These are phyloP conservation scores for Eucalyptus lansdowneana DNA, from an alignment of 345 rosid genomes.

Conservation along the genomic window DNA sequence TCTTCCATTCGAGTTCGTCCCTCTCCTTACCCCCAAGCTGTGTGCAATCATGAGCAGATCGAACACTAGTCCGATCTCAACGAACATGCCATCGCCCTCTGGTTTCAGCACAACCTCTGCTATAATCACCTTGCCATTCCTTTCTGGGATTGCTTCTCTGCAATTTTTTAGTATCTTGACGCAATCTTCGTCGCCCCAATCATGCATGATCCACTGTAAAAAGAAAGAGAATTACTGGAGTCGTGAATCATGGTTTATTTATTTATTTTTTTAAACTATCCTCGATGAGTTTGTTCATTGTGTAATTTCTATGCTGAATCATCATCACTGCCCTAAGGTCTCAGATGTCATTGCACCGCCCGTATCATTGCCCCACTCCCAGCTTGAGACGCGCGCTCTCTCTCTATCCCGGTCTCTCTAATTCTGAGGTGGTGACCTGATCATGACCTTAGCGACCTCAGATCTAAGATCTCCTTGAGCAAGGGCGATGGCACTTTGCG, in stretches of 20 bases:
- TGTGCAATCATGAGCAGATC: constrained; percentile 17
- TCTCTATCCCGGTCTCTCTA: neutral
- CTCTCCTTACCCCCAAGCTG: constrained; percentile 6
- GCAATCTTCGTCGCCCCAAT: constrained; percentile 10
- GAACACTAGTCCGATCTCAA: neutral
- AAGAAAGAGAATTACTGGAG: neutral
- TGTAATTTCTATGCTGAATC: neutral
- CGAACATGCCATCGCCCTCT: neutral
- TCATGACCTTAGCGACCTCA: neutral
- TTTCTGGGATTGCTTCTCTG: constrained; percentile 1
- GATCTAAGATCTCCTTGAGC: neutral
- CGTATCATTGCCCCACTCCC: neutral
- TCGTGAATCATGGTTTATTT: neutral
- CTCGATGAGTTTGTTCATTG: neutral
- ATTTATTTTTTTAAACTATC: neutral
- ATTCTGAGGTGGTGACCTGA: neutral
- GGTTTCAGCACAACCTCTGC: constrained; percentile 2
- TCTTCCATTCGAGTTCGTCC: constrained; percentile 12
- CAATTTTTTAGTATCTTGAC: constrained; percentile 6
- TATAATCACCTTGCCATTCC: constrained; percentile 1
- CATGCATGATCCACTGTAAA: constrained; percentile 12
- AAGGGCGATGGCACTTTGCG: neutral
- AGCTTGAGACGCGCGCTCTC: neutral
- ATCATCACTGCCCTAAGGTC: neutral
- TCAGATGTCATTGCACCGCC: neutral